Conservation (phyloP, 306 rosid genomes). For the Quillaja saponaria region DNA sequence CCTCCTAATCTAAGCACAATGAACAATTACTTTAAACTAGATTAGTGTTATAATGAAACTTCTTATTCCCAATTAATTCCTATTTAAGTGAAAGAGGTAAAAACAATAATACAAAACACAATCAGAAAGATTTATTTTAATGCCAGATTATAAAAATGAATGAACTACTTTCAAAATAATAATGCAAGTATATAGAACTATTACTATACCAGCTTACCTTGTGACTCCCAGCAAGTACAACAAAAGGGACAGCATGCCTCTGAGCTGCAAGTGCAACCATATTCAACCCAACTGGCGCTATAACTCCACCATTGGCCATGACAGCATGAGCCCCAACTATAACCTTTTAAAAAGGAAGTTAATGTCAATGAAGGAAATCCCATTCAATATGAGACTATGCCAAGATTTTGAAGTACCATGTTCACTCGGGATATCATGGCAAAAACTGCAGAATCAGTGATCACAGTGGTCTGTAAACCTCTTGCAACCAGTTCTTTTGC, state of each 20-base stretch:
- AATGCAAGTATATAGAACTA: no score
- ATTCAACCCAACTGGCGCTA: constrained; percentile 91
- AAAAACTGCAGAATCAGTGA: constrained; percentile 84
- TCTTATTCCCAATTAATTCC: neutral
- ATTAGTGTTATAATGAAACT: no score
- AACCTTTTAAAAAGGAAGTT: constrained; percentile 56
- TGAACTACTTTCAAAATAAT: no score
- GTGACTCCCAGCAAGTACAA: constrained; percentile 96
- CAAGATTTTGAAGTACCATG: constrained; percentile 57
- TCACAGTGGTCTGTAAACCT: constrained; percentile 81
- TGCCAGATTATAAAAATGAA: no score
- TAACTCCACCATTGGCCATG: constrained; percentile 98
- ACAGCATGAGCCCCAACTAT: constrained; percentile 99
- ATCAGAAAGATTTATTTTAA: no score
- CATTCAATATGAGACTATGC: neutral
- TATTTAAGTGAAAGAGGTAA: neutral
- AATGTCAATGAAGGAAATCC: constrained; percentile 18
- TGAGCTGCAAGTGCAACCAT: constrained; percentile 99
- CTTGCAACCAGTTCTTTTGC: constrained; percentile 76
- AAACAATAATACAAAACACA: no score
- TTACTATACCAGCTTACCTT: constrained; percentile 50
- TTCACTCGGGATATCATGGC: constrained; percentile 90
- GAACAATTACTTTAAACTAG: no score
- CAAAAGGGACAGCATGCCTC: constrained; percentile 98
- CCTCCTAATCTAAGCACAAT: no score